These are phyloP conservation scores for Leptographium procerum DNA, from an alignment of 2,329 filamentous ascomycete species.

Conservation along the genomic window DNA sequence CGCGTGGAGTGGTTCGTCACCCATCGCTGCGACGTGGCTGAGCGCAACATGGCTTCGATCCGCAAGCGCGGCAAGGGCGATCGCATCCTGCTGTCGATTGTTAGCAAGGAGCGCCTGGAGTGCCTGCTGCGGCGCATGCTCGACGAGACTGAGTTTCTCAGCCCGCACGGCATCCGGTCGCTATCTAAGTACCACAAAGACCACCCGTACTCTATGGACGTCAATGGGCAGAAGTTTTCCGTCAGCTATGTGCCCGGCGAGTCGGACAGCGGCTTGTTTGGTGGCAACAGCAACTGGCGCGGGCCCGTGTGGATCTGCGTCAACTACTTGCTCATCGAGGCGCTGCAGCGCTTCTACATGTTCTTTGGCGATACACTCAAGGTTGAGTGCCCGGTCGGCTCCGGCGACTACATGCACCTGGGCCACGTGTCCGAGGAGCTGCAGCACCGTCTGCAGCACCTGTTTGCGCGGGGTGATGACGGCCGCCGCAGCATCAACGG, in stretches of 20 bases:
- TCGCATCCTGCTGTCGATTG: constrained; percentile 75
- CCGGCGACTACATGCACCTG: constrained; percentile 89
- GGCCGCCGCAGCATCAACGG: constrained; percentile 82
- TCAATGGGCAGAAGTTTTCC: constrained; percentile 80
- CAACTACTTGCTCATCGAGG: constrained; percentile 90
- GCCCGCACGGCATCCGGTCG: constrained; percentile 80
- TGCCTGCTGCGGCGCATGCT: constrained; percentile 87
- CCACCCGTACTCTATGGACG: constrained; percentile 87
- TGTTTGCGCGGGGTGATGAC: constrained; percentile 75
- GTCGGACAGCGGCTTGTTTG: constrained; percentile 88
- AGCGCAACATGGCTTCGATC: constrained; percentile 92
- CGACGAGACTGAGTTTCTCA: constrained; percentile 86
- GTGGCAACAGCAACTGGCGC: constrained; percentile 96
- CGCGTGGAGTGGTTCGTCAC: constrained; percentile 89
- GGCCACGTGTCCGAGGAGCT: constrained; percentile 91
- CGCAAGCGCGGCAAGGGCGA: constrained; percentile 82
- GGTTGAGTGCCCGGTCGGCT: constrained; percentile 88
- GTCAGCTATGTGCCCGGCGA: constrained; percentile 91
- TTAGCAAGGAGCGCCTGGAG: constrained; percentile 84
- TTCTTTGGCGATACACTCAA: constrained; percentile 85
- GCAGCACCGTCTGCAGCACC: constrained; percentile 85
- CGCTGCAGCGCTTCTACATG: constrained; percentile 88
- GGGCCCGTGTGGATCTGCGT: constrained; percentile 93
- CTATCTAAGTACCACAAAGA: constrained; percentile 86
- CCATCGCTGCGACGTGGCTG: constrained; percentile 73